Base-by-base conservation (phyloP, 2,329 filamentous ascomycete species). In the Alternaria arborescens region DNA sequence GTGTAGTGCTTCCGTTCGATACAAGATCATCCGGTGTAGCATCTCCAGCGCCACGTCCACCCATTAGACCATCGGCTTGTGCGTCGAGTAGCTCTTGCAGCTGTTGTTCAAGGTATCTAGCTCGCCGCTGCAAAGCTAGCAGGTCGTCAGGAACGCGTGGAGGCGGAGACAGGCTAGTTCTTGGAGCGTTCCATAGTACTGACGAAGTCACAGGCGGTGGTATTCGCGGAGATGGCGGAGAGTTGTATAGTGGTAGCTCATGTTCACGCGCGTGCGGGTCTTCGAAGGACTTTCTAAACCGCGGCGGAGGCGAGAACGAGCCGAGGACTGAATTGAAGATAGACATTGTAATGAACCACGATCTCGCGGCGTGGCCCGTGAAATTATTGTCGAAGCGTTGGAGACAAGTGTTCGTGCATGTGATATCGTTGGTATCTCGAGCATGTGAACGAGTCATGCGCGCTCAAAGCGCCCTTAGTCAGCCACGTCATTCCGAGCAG, bases 81-180 rank as follows among this genome's bases (percentile, higher is more conserved):
- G 85, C 85, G 74, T 89, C 87, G 22, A 89, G 83, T 11, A 88
- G 77, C 58, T 80, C 79, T 72, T 89, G 87, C 10, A 89, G 79
- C 61, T 86, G 84, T 53, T 81, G 81, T 69, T 89, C 82, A 10
- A 89, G 82, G 64, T 86, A 78, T 57, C 80, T 82, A 26, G 86
- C 82, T 69, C 84, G 82, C 58, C 85, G 80, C 65, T 84, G 82
- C 58, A 87, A 73, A 28, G 81, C 79, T n/a, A 85, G 71, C 28
- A 86, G 77, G 55, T 83, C 69, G 34, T 80, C 77, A 4, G 77
- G 76, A 10, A 78, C 65, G 24, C 71, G 73, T 30, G 69, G 62
- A 34, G 65, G 68, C 8, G 73, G 69, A 20, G 71, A 69, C 4
- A 77, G 42, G 8, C 55, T 68, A 24, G 71, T 54, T 44, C 61